Percentiles rank a stretch among this genome's conserved stretches.
Evolutionary conservation across 179 eudicot genomes (phyloP).

Genomic region (Silene coronaria): DNA sequence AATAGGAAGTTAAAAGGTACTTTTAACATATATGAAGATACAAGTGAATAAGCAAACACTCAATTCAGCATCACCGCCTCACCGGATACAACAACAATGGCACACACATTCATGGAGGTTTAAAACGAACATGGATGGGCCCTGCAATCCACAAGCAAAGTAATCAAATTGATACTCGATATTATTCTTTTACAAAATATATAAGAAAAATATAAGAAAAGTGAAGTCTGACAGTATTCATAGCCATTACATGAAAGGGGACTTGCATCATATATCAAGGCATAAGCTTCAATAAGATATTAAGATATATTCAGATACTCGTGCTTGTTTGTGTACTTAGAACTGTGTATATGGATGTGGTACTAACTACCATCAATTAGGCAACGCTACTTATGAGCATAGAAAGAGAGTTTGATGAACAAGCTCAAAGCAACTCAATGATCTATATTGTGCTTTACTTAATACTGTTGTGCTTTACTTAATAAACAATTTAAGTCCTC

Average conservation of each 20-base stretch:
- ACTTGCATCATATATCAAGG: too few relatives aligned
- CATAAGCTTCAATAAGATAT: too few relatives aligned
- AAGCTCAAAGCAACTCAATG: neutral
- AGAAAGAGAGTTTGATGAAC: neutral
- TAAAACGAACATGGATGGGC: neutral
- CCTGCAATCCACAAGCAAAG: neutral
- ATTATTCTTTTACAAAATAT: too few relatives aligned
- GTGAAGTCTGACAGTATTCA: neutral
- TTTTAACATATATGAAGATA: neutral
- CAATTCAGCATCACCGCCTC: neutral
- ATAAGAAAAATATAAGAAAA: too few relatives aligned
- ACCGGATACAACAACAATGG: neutral
- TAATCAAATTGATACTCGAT: neutral
- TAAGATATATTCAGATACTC: too few relatives aligned
- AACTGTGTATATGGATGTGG: too few relatives aligned
- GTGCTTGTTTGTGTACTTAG: too few relatives aligned
- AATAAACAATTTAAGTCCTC: neutral
- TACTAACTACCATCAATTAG: too few relatives aligned
- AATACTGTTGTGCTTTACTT: neutral
- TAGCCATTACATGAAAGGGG: too few relatives aligned
- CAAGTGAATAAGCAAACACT: neutral
- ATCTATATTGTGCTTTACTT: neutral
- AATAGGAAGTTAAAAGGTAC: neutral
- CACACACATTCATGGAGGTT: neutral
- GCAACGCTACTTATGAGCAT: too few relatives aligned